Evolutionary conservation across 2,329 filamentous ascomycete genomes (phyloP).

Genomic region (Colletotrichum godetiae): DNA sequence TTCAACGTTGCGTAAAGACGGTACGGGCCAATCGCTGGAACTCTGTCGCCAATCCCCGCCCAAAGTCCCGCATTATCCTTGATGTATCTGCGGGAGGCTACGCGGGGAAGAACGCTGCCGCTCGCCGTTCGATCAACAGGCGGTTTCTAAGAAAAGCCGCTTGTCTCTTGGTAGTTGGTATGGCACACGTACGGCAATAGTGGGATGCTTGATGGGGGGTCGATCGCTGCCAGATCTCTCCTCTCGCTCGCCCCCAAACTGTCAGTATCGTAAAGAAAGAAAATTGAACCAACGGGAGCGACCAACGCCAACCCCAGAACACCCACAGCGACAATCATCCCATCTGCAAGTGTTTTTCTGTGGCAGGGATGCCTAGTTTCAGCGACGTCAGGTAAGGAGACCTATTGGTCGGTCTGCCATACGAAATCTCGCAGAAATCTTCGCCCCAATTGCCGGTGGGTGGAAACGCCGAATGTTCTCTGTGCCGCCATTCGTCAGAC

Average conservation of each 20-base stretch:
- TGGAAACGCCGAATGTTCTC: constrained; percentile 22
- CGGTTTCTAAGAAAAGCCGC: constrained; percentile 5
- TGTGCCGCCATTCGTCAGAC: constrained; percentile 14
- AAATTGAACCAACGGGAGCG: background rate
- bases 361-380: constrained; percentile 9
- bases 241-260: background rate
- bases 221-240: background rate
- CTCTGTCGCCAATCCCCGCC: background rate
- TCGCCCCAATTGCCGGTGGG: constrained; percentile 29
- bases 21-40: constrained; percentile 21
- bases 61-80: background rate
- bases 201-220: background rate
- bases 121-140: background rate
- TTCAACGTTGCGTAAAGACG: background rate
- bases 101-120: background rate
- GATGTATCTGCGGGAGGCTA: background rate
- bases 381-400: constrained; percentile 12
- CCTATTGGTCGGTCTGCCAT: constrained; percentile 15
- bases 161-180: background rate
- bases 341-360: background rate
- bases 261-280: background rate
- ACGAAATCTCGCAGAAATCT: constrained; percentile 29
- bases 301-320: constrained; percentile 6
- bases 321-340: constrained; percentile 16
- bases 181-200: too few species aligned